These are phyloP conservation scores for Candida manassasensis DNA, from an alignment of 805 yeast genomes.

Conservation along the genomic window DNA sequence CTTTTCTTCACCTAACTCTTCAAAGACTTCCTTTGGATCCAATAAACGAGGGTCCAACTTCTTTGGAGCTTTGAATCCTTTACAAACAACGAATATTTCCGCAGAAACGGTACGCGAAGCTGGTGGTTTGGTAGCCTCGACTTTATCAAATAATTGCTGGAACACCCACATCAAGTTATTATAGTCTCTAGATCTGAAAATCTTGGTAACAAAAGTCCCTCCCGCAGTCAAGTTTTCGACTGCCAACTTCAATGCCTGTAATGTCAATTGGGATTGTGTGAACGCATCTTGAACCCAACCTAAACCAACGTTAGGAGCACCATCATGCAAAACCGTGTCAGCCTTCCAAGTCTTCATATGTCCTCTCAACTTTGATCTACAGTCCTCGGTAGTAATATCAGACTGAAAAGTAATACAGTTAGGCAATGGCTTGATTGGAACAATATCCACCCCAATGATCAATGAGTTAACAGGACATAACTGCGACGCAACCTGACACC, in stretches of 20 bases:
- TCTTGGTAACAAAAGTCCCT: conserved; percentile 94
- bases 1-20: conserved; percentile 69
- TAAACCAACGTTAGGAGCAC: conserved; percentile 99
- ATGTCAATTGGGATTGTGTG: conserved; percentile 92
- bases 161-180: conserved; percentile 97
- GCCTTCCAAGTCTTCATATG: conserved; percentile 99
- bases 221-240: conserved; percentile 88
- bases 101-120: conserved; percentile 99
- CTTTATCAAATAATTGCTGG: conserved; percentile 91
- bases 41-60: conserved; percentile 87
- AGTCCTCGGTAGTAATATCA: conserved; percentile 97
- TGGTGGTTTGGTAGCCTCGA: conserved; percentile 98
- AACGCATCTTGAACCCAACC: conserved; percentile 99
- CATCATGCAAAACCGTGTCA: conserved; percentile 96
- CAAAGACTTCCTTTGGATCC: conserved; percentile 91
- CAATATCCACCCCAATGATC: conserved; percentile 98
- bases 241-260: conserved; percentile 90
- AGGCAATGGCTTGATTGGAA: conserved; percentile 94
- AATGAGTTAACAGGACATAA: conserved; percentile 88
- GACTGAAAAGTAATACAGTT: conserved; percentile 92
- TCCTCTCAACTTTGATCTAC: conserved; percentile 90
- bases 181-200: conserved; percentile 98
- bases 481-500: conserved; percentile 98
- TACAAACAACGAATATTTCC: conserved; percentile 95
- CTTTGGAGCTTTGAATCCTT: conserved; percentile 94